Evolutionary conservation across 2,329 filamentous ascomycete genomes (phyloP).

Genomic region (Calonectria crousiana): DNA sequence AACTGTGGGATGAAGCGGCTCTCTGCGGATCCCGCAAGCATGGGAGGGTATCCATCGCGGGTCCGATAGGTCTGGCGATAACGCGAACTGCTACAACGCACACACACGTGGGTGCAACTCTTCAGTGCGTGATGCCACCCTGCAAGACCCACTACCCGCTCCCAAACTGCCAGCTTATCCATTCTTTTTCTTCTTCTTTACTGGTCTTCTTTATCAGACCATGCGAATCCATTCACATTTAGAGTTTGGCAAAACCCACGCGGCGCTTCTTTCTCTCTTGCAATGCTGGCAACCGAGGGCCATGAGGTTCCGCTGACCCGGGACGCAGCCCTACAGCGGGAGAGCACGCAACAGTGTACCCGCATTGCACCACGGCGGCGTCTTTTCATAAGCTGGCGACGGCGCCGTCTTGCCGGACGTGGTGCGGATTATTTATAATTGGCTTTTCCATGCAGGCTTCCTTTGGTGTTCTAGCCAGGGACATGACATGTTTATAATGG

Average conservation of each 20-base stretch:
- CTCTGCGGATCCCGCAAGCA: neutral
- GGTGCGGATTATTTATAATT: neutral
- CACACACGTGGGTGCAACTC: neutral
- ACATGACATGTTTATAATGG: no score
- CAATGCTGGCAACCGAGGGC: neutral
- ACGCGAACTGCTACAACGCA: neutral
- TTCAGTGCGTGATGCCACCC: neutral
- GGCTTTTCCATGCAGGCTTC: neutral
- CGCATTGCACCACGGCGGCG: constrained; percentile 20
- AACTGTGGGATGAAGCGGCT: neutral
- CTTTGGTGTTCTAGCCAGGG: neutral
- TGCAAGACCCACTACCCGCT: neutral
- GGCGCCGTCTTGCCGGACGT: neutral
- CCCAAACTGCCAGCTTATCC: neutral
- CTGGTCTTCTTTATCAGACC: neutral
- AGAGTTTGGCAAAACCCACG: neutral
- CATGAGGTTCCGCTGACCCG: constrained; percentile 7
- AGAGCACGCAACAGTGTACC: constrained; percentile 17
- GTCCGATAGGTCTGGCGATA: neutral
- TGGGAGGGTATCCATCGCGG: neutral
- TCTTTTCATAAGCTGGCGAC: neutral
- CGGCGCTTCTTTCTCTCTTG: neutral
- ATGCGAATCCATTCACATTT: neutral
- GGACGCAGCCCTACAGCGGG: neutral
- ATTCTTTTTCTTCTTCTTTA: neutral